Evolutionary conservation across 1,284 basidiomycete genomes (phyloP).

Genomic region (Ceratobasidium sp.): DNA sequence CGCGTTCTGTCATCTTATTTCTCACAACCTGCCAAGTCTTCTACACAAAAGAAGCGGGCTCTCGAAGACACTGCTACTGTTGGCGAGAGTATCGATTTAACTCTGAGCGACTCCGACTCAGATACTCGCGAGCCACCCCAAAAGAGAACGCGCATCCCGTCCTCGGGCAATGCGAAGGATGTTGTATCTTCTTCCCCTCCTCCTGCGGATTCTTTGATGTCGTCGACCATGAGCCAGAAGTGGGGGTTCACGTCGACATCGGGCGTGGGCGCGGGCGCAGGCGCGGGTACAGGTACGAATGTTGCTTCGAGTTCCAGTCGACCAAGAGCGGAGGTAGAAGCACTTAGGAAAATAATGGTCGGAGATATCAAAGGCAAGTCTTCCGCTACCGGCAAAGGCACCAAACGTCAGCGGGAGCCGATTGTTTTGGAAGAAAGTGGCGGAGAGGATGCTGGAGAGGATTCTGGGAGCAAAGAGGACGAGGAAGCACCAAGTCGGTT

Average conservation of each 20-base stretch:
- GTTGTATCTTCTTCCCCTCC: constrained; percentile 21
- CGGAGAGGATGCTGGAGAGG: constrained; percentile 23
- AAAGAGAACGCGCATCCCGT: constrained; percentile 19
- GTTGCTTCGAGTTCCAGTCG: constrained; percentile 13
- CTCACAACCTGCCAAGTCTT: constrained; percentile 12
- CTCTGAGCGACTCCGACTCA: constrained; percentile 37
- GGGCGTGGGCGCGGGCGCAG: not conserved
- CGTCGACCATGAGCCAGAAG: constrained; percentile 13
- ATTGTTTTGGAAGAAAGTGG: constrained; percentile 19
- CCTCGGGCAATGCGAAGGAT: not conserved
- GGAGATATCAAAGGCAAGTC: constrained; percentile 57
- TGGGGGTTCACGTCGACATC: constrained; percentile 26
- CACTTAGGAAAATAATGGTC: constrained; percentile 55
- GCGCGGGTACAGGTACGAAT: not conserved
- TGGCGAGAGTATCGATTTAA: constrained; percentile 25
- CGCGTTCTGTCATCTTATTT: constrained; percentile 39
- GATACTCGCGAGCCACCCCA: constrained; percentile 20
- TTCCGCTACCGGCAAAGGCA: constrained; percentile 37
- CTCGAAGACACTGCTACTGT: not conserved
- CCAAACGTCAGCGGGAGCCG: constrained; percentile 21
- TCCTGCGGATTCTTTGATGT: constrained; percentile 17
- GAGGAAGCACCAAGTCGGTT: constrained; percentile 39
- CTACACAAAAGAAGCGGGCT: not conserved
- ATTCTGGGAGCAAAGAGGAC: constrained; percentile 44
- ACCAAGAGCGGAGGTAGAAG: constrained; percentile 46